Evolutionary conservation across 345 rosid species (phyloP).

Genomic region (Ceriops zippeliana): DNA sequence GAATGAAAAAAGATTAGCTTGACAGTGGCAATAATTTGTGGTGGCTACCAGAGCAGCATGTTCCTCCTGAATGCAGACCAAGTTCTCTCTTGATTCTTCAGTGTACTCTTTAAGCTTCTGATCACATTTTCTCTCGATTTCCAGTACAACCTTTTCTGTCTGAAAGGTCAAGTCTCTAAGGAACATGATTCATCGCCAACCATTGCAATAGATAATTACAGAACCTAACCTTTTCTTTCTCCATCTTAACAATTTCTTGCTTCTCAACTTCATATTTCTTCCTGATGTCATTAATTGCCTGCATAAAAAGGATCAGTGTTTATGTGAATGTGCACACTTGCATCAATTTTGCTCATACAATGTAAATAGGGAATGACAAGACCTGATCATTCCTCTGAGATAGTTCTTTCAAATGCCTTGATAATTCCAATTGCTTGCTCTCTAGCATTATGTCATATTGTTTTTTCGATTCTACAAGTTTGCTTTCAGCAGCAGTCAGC

Average conservation of each 20-base stretch:
- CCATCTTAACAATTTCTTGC: constrained; percentile 53
- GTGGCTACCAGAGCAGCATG: constrained; percentile 60
- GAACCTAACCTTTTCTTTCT: constrained; percentile 60
- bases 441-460: constrained; percentile 77
- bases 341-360: constrained; percentile 11
- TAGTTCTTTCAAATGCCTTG: constrained; percentile 85
- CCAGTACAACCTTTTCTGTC: constrained; percentile 52
- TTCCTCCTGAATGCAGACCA: constrained; percentile 51
- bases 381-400: constrained; percentile 94
- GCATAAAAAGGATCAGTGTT: constrained; percentile 9
- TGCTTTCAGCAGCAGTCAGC: constrained; percentile 58
- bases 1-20: constrained; percentile 13
- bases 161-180: constrained; percentile 34
- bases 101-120: constrained; percentile 47
- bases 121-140: constrained; percentile 49
- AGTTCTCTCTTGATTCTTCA: constrained; percentile 54
- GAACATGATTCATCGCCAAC: constrained; percentile 14
- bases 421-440: constrained; percentile 73
- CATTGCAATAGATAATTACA: constrained; percentile 10
- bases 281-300: constrained; percentile 87
- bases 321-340: neutral
- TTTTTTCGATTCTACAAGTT: constrained; percentile 63
- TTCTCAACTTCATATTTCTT: constrained; percentile 81
- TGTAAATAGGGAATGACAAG: constrained; percentile 19
- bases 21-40: constrained; percentile 22